These are phyloP conservation scores for Trichoderma sp. DNA, from an alignment of 2,329 filamentous ascomycete species.

Conservation along the genomic window DNA sequence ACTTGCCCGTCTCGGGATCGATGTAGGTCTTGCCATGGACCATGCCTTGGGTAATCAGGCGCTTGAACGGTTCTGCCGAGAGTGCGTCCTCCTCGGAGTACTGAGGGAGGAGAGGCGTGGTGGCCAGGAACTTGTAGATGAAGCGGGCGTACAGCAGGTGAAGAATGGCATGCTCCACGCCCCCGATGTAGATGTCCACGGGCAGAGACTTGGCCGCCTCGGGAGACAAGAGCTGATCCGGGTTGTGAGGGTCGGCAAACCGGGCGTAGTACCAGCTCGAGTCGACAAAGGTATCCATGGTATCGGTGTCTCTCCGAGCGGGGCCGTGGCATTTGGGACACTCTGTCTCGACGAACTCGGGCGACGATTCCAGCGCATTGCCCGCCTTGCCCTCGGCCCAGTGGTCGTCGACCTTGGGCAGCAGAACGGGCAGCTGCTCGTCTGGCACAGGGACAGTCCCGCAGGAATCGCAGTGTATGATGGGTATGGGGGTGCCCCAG, in stretches of 20 bases:
- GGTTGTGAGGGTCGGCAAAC: conserved; percentile 72
- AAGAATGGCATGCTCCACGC: conserved; percentile 87
- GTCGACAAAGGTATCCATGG: conserved; percentile 96
- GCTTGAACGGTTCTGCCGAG: conserved; percentile 74
- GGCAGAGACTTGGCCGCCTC: conserved; percentile 63
- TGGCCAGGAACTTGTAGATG: conserved; percentile 81
- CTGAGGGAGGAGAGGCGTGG: conserved; percentile 52
- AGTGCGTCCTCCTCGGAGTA: conserved; percentile 38
- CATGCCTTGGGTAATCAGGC: conserved; percentile 89
- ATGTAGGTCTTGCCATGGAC: conserved; percentile 84
- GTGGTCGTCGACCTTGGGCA: conserved; percentile 70
- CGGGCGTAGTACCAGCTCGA: conserved; percentile 93
- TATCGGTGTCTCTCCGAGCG: conserved; percentile 84
- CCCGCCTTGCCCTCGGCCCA: conserved; percentile 71
- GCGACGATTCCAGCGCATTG: conserved; percentile 72
- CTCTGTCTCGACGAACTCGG: conserved; percentile 72
- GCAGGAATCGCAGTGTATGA: conserved; percentile 77
- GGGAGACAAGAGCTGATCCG: conserved; percentile 62
- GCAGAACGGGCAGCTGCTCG: conserved; percentile 72
- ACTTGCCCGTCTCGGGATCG: conserved; percentile 72
- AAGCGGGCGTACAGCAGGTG: conserved; percentile 89
- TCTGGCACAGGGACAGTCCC: conserved; percentile 78
- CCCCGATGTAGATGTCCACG: conserved; percentile 86
- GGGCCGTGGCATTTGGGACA: conserved; percentile 73
- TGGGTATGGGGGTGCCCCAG: conserved; percentile 89